Conservation (phyloP, 768 basidiomycete species). For the Termitomyces sp. region DNA sequence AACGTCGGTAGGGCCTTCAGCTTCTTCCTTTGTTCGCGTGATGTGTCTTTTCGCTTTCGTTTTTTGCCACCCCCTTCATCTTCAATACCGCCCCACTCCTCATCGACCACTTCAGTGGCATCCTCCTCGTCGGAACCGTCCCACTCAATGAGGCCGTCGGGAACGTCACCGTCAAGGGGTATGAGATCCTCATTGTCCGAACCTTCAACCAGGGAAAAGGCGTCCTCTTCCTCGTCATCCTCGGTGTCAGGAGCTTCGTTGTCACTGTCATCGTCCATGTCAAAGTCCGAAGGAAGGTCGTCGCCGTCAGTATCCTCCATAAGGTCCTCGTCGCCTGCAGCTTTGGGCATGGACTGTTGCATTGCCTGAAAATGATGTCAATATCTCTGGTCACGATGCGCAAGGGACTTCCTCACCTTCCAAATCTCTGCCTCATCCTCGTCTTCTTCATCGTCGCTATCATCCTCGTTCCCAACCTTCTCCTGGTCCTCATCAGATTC, state of each 20-base stretch:
- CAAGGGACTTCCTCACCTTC: conserved; percentile 59
- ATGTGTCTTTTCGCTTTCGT: conserved; percentile 42
- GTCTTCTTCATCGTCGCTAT: conserved; percentile 44
- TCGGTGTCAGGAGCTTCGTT: conserved; percentile 21
- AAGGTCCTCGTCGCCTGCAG: conserved; percentile 43
- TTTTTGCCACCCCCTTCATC: conserved; percentile 35
- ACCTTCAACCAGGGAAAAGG: conserved; percentile 55
- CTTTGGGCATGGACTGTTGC: conserved; percentile 80
- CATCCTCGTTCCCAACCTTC: conserved; percentile 33
- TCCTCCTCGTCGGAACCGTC: conserved; percentile 51
- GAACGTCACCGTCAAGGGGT: conserved; percentile 52
- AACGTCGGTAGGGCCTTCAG: conserved; percentile 71
- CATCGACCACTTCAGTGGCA: conserved; percentile 37
- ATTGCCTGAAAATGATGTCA: conserved; percentile 59
- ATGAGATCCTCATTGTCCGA: conserved; percentile 75
- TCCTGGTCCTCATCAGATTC: conserved; percentile 47
- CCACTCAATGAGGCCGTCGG: conserved; percentile 58
- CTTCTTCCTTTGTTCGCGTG: conserved; percentile 63
- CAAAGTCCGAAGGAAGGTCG: conserved; percentile 30
- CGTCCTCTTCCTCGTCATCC: conserved; percentile 42
- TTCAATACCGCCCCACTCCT: conserved; percentile 57
- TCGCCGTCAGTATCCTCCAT: conserved; percentile 32
- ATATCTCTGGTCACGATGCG: not conserved
- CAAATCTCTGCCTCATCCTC: conserved; percentile 75
- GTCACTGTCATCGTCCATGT: conserved; percentile 30